Conservation (phyloP, 306 rosid genomes). For the Casuarina equisetifolia region DNA sequence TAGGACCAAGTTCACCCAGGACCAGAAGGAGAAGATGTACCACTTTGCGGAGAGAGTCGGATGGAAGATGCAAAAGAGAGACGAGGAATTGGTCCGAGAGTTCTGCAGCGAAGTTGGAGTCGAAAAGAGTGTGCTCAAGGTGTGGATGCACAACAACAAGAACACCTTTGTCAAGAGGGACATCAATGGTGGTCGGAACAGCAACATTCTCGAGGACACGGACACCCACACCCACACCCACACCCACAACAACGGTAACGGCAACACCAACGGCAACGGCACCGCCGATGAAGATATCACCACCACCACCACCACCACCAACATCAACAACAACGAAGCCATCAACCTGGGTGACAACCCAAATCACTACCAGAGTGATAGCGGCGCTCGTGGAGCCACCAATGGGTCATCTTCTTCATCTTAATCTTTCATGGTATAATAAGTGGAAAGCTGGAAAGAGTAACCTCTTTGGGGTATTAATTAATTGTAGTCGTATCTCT, state of each 20-base stretch:
- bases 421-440: constrained; percentile 39
- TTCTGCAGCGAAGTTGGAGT: constrained; percentile 73
- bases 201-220: constrained; percentile 17
- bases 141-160: constrained; percentile 99
- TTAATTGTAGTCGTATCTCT: constrained; percentile 37
- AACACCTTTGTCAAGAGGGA: constrained; percentile 59
- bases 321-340: constrained; percentile 15
- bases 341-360: constrained; percentile 24
- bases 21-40: constrained; percentile 88
- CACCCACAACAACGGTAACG: constrained; percentile 18
- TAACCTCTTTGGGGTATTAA: constrained; percentile 31
- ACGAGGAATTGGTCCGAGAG: constrained; percentile 57
- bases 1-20: constrained; percentile 74
- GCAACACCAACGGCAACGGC: neutral
- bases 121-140: constrained; percentile 76
- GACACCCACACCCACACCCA: constrained; percentile 18
- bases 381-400: constrained; percentile 48
- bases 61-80: constrained; percentile 98
- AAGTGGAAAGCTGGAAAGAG: constrained; percentile 40
- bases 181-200: neutral
- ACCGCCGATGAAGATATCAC: neutral
- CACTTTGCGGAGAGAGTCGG: constrained; percentile 74
- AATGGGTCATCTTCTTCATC: constrained; percentile 96
- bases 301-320: neutral
- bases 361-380: constrained; percentile 36